Conservation (phyloP, 257 asterid genomes). For the Leptodermis oblonga region DNA sequence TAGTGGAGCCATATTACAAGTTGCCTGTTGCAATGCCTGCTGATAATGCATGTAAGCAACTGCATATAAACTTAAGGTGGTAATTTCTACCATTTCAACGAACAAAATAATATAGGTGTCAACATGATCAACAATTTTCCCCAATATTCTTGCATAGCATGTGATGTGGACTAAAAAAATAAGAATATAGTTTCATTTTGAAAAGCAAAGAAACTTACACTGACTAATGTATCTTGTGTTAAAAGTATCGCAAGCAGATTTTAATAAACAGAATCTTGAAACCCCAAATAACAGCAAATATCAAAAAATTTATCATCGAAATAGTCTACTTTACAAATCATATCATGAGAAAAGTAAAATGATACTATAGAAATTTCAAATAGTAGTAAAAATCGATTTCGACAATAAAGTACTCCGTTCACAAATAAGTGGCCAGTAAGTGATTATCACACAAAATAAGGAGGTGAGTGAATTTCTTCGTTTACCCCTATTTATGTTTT, state of each 20-base stretch:
- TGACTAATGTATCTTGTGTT: neutral
- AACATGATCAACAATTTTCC: neutral
- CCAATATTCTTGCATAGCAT: neutral
- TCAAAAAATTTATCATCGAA: neutral
- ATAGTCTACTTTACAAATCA: neutral
- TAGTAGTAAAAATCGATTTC: neutral
- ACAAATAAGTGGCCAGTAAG: no score
- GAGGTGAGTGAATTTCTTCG: no score
- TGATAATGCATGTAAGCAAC: neutral
- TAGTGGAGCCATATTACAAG: neutral
- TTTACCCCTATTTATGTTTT: no score
- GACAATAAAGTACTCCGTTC: neutral
- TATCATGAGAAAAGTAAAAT: neutral
- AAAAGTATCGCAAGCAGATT: neutral
- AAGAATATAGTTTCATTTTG: conserved; percentile 4
- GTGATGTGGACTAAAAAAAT: neutral
- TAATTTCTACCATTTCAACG: neutral
- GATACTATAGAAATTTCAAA: neutral
- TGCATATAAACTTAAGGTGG: neutral
- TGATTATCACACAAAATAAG: no score
- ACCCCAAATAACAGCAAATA: neutral
- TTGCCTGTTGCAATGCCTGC: neutral
- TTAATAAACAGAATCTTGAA: neutral
- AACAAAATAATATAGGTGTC: neutral
- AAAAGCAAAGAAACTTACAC: neutral